These are phyloP conservation scores for Allantophomopsis lycopodina DNA, from an alignment of 2,329 filamentous ascomycete species.

Conservation along the genomic window DNA sequence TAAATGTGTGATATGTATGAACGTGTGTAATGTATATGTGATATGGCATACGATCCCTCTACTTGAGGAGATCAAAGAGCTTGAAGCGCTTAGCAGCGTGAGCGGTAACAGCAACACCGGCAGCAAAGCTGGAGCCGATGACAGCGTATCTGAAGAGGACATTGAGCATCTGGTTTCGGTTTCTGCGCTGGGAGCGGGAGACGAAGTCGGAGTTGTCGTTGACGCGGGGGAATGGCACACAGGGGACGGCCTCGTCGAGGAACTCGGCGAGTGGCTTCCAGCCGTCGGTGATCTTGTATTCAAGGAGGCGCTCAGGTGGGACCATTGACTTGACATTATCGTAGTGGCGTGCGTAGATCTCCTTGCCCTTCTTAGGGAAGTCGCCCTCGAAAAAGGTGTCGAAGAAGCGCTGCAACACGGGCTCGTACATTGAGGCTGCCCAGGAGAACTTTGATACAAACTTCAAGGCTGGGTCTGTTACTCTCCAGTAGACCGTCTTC, in stretches of 20 bases:
- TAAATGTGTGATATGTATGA: no score
- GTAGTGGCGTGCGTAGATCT: constrained; percentile 43
- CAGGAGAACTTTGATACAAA: constrained; percentile 42
- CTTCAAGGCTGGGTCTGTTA: constrained; percentile 45
- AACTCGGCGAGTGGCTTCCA: constrained; percentile 31
- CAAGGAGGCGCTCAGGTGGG: constrained; percentile 25
- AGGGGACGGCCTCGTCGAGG: constrained; percentile 15
- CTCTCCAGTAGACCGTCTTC: constrained; percentile 56
- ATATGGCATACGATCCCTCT: no score
- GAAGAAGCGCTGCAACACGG: constrained; percentile 58
- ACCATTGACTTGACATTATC: constrained; percentile 32
- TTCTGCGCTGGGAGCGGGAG: constrained; percentile 26
- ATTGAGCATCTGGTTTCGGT: constrained; percentile 33
- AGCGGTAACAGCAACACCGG: constrained; percentile 3
- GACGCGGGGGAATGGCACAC: constrained; percentile 26
- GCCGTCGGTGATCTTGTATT: constrained; percentile 27
- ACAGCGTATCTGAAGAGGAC: constrained; percentile 25
- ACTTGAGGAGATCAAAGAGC: no score
- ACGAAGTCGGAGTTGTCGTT: constrained; percentile 34
- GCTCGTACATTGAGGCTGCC: constrained; percentile 55
- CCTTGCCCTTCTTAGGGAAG: constrained; percentile 51
- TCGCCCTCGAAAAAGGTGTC: constrained; percentile 54
- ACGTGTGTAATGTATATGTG: no score
- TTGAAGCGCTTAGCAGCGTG: no score
- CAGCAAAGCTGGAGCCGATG: constrained; percentile 21